A percentile compares a stretch with the other conserved stretches of the same genome.
phyloP scores from a whole-genome alignment of 169 alveolate species.

The Neospora caninum region DNA sequence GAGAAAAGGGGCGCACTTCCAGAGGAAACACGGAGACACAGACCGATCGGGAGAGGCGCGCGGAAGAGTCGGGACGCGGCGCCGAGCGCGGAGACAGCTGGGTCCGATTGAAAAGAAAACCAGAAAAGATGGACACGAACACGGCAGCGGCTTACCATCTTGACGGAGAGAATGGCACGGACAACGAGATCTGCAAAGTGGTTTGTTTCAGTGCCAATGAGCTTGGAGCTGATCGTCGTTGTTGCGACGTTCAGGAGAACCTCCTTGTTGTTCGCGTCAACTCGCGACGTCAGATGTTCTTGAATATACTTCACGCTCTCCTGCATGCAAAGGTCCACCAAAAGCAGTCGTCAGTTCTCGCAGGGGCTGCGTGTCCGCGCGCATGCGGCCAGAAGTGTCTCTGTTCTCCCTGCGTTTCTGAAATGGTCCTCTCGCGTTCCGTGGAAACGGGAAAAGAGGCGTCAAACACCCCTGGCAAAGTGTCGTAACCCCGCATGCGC shows the following conservation, averaged over 20 bases:
- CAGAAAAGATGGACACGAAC: neutral
- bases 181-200: conserved; percentile 95
- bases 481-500: too few relatives aligned
- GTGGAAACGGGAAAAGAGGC: too few relatives aligned
- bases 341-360: neutral
- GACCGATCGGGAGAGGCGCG: too few relatives aligned
- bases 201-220: conserved; percentile 86
- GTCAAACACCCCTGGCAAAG: too few relatives aligned
- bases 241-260: conserved; percentile 91
- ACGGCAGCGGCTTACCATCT: conserved; percentile 69
- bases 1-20: neutral
- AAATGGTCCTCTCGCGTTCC: too few relatives aligned
- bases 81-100: neutral
- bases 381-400: too few relatives aligned
- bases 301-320: conserved; percentile 95
- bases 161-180: conserved; percentile 92
- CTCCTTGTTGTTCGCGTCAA: conserved; percentile 87
- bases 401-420: too few relatives aligned
- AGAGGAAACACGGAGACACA: neutral
- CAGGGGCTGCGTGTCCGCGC: too few relatives aligned
- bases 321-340: neutral
- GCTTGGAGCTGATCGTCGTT: conserved; percentile 95
- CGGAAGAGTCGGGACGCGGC: neutral
- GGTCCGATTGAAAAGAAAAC: neutral
- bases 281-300: conserved; percentile 87